phyloP scores from a whole-genome alignment of 225 moss, liverwort and hornwort species.

The Polytrichum commune region DNA sequence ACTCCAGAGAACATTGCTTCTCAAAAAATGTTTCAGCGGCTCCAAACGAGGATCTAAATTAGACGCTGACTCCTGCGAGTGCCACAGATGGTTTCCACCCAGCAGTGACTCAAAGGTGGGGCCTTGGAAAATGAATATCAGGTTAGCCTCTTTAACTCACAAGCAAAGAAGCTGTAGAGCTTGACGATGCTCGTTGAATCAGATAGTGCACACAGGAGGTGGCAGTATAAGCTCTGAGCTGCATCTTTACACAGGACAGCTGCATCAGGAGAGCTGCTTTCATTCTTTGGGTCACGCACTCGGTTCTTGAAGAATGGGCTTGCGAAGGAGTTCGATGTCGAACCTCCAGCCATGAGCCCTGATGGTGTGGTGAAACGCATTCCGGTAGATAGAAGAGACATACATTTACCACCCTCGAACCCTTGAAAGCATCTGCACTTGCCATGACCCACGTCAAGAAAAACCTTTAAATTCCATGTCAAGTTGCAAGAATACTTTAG shows the following conservation, averaged over 20 bases:
- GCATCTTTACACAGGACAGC: constrained; percentile 24
- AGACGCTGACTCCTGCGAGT: too few species aligned
- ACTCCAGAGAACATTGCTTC: too few species aligned
- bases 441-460: too few species aligned
- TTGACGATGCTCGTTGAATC: constrained; percentile 22
- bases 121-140: too few species aligned
- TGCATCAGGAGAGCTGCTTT: constrained; percentile 33
- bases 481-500: not conserved
- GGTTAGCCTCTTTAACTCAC: not conserved
- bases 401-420: not conserved
- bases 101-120: too few species aligned
- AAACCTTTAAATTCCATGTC: too few species aligned
- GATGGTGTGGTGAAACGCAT: constrained; percentile 4
- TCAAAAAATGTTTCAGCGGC: too few species aligned
- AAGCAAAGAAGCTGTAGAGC: not conserved
- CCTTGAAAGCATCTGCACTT: constrained; percentile 3
- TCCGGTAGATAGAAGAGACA: not conserved
- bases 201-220: constrained; percentile 59
- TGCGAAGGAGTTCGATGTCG: constrained; percentile 29
- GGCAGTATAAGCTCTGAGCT: constrained; percentile 69
- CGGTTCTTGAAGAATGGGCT: constrained; percentile 18
- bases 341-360: constrained; percentile 16
- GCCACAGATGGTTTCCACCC: too few species aligned
- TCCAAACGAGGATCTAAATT: too few species aligned
- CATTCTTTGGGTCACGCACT: constrained; percentile 23